A percentile compares a stretch with the other conserved stretches of the same genome.
Conservation (phyloP, 2,329 filamentous ascomycete species). For the Coniochaeta prunicola region DNA sequence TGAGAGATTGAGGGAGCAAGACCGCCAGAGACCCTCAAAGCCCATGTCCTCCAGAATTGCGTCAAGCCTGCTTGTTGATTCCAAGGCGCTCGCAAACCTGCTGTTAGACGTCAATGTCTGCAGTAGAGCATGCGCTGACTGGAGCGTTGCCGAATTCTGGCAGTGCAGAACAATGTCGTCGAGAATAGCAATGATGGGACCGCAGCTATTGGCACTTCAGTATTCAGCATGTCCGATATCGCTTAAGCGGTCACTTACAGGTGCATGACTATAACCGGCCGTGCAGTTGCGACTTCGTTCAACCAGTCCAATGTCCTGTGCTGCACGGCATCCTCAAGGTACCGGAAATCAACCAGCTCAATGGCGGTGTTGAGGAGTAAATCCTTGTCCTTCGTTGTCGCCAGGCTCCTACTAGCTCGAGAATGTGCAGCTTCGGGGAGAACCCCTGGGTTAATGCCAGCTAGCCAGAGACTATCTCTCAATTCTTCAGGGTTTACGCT, state of each 20-base stretch:
- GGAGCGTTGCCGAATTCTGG: constrained; percentile 52
- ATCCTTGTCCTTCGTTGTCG: constrained; percentile 49
- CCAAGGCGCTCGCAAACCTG: constrained; percentile 40
- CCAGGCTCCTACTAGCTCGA: constrained; percentile 34
- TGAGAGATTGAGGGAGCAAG: constrained; percentile 41
- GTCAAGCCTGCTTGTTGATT: constrained; percentile 40
- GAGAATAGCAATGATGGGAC: constrained; percentile 49
- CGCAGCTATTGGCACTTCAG: constrained; percentile 33
- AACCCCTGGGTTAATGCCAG: constrained; percentile 40
- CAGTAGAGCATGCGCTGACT: constrained; percentile 53
- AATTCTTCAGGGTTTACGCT: constrained; percentile 51
- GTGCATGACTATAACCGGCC: constrained; percentile 49
- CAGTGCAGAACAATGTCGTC: constrained; percentile 57
- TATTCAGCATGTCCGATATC: neutral
- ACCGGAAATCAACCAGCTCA: constrained; percentile 58
- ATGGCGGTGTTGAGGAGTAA: constrained; percentile 57
- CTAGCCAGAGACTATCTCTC: constrained; percentile 55
- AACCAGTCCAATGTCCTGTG: constrained; percentile 53
- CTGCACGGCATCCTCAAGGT: constrained; percentile 56
- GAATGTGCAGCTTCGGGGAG: constrained; percentile 31
- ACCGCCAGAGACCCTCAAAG: constrained; percentile 56
- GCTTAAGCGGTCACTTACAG: constrained; percentile 38
- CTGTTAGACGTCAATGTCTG: constrained; percentile 49
- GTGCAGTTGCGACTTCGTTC: constrained; percentile 43
- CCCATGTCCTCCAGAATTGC: constrained; percentile 52